Base-by-base conservation (phyloP, 2,329 filamentous ascomycete species). In the Epichloe scottii region DNA sequence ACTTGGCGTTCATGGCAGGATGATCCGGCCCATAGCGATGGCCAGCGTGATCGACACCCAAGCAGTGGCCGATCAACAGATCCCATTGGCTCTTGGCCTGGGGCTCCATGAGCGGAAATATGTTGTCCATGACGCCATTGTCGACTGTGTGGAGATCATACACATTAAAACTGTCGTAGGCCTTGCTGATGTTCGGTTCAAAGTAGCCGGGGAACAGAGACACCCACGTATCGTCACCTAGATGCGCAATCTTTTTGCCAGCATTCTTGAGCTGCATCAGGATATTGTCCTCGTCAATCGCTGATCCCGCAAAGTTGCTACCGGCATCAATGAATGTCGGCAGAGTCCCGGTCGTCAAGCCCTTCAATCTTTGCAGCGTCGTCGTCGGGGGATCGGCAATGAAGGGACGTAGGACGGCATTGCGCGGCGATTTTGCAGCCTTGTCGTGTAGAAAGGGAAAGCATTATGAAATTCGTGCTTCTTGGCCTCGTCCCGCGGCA, bases 211-310 rank as follows among this genome's bases (percentile, higher is more conserved):
- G 93, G 64, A 97, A 98, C 15, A 98, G 73, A 42, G 88, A 78
- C 57, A 89, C 87, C 93, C 93, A 98, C 4, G 93, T 98, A 68
- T 98, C 91, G 65, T 98, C 93, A n/a, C 93, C 93, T 38, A 98
- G 72, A 62, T 98, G 94, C 5, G 90, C 93, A 58, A 98, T 80
- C 56, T 78, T 87, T 73, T 89, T 70, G 66, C 79, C 62, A 69
- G 81, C 68, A 71, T 85, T 63, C 66, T 74, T 64, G 71, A 86
- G 65, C 67, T 95, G 67, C 76, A 82, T 70, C 70, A 86, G 62
- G 69, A 84, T 58, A 71, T 94, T 73, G 65, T 98, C 93, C 71
- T 98, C 93, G 52, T 96, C 90, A 59, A 98, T 96, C 5, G 88
- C 88, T 3, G 87, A 95, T 2, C 93, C 93, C 0, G 89, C 89